These are phyloP conservation scores for Taiozyma onychis DNA, from an alignment of 1,139 yeast genomes.

Conservation along the genomic window DNA sequence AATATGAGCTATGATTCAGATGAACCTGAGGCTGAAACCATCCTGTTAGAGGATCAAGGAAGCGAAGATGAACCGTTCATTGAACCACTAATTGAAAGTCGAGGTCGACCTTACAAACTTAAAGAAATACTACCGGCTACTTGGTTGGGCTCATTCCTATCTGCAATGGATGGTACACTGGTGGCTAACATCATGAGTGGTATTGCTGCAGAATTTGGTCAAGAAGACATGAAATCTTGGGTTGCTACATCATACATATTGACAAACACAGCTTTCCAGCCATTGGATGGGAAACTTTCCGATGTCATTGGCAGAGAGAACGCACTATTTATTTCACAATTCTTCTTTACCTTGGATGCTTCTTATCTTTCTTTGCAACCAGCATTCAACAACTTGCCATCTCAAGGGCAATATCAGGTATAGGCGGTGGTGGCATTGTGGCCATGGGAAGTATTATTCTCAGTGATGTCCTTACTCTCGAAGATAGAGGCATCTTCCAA, in stretches of 20 bases:
- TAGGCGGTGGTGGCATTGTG: slow-evolving; percentile 47
- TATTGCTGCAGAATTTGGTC: slow-evolving; percentile 59
- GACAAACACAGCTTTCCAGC: slow-evolving; percentile 65
- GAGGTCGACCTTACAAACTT: neutral
- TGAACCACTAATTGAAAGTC: neutral
- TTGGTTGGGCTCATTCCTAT: slow-evolving; percentile 48
- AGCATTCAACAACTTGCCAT: slow-evolving; percentile 37
- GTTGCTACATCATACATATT: slow-evolving; percentile 59
- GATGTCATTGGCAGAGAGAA: slow-evolving; percentile 47
- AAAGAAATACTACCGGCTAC: slow-evolving; percentile 17
- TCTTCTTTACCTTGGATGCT: slow-evolving; percentile 37
- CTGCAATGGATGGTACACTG: slow-evolving; percentile 59
- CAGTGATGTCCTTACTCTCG: slow-evolving; percentile 42
- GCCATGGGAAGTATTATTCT: slow-evolving; percentile 41
- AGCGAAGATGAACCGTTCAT: neutral
- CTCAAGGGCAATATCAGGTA: slow-evolving; percentile 45
- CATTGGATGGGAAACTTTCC: slow-evolving; percentile 50
- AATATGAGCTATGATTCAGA: neutral
- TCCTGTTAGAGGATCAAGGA: neutral
- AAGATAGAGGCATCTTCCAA: slow-evolving; percentile 43
- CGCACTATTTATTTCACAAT: slow-evolving; percentile 37
- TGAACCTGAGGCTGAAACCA: neutral
- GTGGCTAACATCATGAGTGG: slow-evolving; percentile 61
- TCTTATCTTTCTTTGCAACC: slow-evolving; percentile 36
- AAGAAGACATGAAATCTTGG: slow-evolving; percentile 54